phyloP scores from a whole-genome alignment of 495 filamentous ascomycete species.

The Monascus purpureus region DNA sequence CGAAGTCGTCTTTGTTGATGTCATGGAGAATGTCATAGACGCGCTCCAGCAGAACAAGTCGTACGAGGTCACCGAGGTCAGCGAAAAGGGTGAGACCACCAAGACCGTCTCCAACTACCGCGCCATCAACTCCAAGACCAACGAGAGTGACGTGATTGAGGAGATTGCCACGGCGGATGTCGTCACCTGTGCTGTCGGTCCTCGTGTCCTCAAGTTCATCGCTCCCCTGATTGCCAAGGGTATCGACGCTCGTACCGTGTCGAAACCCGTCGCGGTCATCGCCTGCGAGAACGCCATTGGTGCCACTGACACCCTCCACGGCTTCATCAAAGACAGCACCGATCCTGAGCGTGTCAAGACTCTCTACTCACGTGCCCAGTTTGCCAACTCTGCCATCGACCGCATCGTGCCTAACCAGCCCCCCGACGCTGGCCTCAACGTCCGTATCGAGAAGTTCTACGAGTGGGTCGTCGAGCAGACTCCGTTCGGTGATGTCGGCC shows the following conservation, averaged over 20 bases:
- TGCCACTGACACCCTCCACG: constrained; percentile 72
- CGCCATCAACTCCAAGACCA: constrained; percentile 82
- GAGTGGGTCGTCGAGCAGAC: constrained; percentile 91
- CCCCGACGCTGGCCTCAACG: constrained; percentile 64
- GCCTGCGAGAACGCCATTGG: constrained; percentile 96
- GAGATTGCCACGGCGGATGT: constrained; percentile 80
- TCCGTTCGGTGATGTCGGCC: constrained; percentile 53
- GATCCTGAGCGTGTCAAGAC: constrained; percentile 40
- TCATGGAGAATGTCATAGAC: constrained; percentile 67
- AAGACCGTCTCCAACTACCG: constrained; percentile 85
- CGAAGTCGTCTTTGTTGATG: constrained; percentile 91
- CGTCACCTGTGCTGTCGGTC: constrained; percentile 93
- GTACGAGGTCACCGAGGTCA: constrained; percentile 90
- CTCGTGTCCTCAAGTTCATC: constrained; percentile 90
- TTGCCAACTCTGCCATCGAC: constrained; percentile 95
- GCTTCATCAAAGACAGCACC: constrained; percentile 68
- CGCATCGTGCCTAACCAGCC: constrained; percentile 88
- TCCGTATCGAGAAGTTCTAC: constrained; percentile 94
- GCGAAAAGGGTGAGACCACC: constrained; percentile 64
- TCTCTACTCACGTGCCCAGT: constrained; percentile 54
- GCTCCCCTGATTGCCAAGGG: constrained; percentile 87
- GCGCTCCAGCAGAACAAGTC: constrained; percentile 54
- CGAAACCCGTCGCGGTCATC: constrained; percentile 72
- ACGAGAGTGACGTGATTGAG: constrained; percentile 63
- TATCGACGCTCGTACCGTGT: constrained; percentile 57